Percentiles rank a stretch among this genome's conserved stretches.
Evolutionary conservation across 768 basidiomycete genomes (phyloP).

Genomic region (Hypholoma sublateritium): DNA sequence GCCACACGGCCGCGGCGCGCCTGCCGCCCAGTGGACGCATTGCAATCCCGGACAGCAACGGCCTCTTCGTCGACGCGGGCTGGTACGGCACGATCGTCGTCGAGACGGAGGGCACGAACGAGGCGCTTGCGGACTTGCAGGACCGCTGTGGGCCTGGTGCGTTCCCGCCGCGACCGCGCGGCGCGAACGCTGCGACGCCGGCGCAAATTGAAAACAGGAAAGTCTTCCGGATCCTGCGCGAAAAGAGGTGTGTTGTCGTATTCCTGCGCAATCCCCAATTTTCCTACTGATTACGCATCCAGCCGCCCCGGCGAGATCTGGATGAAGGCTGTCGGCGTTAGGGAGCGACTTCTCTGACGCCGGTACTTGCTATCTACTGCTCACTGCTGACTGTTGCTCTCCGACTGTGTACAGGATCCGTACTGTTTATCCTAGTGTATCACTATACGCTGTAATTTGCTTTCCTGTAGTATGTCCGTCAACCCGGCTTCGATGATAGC

Average conservation of each 20-base stretch:
- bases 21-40: slow-evolving; percentile 30
- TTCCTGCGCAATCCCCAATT: slow-evolving; percentile 25
- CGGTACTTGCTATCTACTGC: background rate
- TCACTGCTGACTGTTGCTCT: background rate
- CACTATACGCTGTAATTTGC: background rate
- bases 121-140: slow-evolving; percentile 77
- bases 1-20: slow-evolving; percentile 26
- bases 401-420: background rate
- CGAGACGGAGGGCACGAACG: slow-evolving; percentile 87
- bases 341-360: slow-evolving; percentile 25
- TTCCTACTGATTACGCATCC: background rate
- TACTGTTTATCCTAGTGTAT: background rate
- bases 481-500: background rate
- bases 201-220: slow-evolving; percentile 32
- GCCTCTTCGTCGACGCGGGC: slow-evolving; percentile 66
- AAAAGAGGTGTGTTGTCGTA: slow-evolving; percentile 53
- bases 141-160: slow-evolving; percentile 66
- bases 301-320: slow-evolving; percentile 59
- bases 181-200: slow-evolving; percentile 41
- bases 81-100: slow-evolving; percentile 86
- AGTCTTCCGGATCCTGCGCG: slow-evolving; percentile 70
- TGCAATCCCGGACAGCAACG: slow-evolving; percentile 55
- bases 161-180: slow-evolving; percentile 60
- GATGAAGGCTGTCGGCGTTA: slow-evolving; percentile 62
- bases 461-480: background rate